Evolutionary conservation across 352 stramenopile genomes (phyloP), one percentile per base, ranked within the genome.

Genomic region (Globisporangium nagaii): DNA sequence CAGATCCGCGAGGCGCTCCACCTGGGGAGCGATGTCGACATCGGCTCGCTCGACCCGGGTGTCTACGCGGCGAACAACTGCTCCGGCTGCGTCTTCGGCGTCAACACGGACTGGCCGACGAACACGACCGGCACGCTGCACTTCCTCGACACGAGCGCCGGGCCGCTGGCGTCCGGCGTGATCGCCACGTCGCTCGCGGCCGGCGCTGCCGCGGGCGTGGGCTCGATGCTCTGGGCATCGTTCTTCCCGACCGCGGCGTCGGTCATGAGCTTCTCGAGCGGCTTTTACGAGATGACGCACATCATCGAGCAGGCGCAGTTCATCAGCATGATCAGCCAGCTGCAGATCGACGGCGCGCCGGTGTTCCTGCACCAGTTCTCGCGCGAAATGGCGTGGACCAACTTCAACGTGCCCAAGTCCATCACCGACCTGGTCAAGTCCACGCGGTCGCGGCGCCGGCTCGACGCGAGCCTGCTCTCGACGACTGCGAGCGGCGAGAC

Each of bases 231-330:
- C 24, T 91, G 76, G 81, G 79, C 83, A 11, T 86, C 79, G 1
- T 50, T 73, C 17, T 58, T 91, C 34, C 81, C 83, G 20, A 84
- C 75, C 20, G 71, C 72, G n/a, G 75, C 83, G 1, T 73, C 80
- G 8, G 68, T 67, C 19, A 46, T 88, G 28, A 92, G 82, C 60
- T 76, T 88, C 41, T 79, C 81, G 0, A 68, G 64, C 25, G 79
- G 79, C 2, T 90, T 90, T 56, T 89, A 91, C 56, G 84, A 94
- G 62, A 90, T 95, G 73, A 87, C 78, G 9, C 78, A 89, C 60
- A 90, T 95, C 49, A 60, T 95, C 41, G 84, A 93, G 58, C 83
- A 93, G 61, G 81, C 77, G 10, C 84, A 95, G 61, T 93, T 93
- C 58, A 85, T 85, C 37, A 66, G 79, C 31, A 87, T 92, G 68